A percentile compares a stretch with the other conserved stretches of the same genome.
Evolutionary conservation across 2,329 filamentous ascomycete genomes (phyloP).

Genomic region (Cladorrhinum sp.): DNA sequence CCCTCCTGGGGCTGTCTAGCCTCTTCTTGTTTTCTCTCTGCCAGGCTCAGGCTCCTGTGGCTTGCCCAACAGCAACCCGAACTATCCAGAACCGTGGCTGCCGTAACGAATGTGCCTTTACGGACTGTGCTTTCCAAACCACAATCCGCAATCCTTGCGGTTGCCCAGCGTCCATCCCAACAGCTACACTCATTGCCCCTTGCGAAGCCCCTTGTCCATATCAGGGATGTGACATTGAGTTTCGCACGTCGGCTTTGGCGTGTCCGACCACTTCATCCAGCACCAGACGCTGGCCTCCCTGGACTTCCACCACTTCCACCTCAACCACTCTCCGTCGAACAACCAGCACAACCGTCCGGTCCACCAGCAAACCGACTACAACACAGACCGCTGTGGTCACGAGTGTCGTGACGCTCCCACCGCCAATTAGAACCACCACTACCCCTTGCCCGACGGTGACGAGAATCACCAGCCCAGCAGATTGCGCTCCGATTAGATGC

Average conservation of each 20-base stretch:
- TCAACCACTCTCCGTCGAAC: constrained; percentile 10
- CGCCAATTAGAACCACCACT: constrained; percentile 22
- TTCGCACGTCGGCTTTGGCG: constrained; percentile 24
- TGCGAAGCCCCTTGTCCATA: constrained; percentile 32
- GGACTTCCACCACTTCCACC: constrained; percentile 29
- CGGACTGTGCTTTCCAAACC: constrained; percentile 29
- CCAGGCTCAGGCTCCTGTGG: constrained; percentile 18
- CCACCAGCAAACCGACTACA: constrained; percentile 12
- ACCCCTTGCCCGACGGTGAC: constrained; percentile 36
- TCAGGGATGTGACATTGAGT: constrained; percentile 29
- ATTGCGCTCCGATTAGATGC: constrained; percentile 35
- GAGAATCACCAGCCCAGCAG: constrained; percentile 33
- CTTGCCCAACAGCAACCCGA: constrained; percentile 30
- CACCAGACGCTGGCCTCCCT: constrained; percentile 5
- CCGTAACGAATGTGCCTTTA: constrained; percentile 25
- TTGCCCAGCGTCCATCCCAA: constrained; percentile 29
- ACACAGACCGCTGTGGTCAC: constrained; percentile 24
- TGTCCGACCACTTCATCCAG: constrained; percentile 24
- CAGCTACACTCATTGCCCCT: constrained; percentile 30
- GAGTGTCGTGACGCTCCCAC: constrained; percentile 26
- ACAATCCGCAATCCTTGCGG: constrained; percentile 31
- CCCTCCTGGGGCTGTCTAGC: constrained; percentile 16
- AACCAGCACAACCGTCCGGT: constrained; percentile 15
- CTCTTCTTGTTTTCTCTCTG: constrained; percentile 13
- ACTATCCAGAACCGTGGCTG: constrained; percentile 28